These are phyloP conservation scores for Clathrus columnatus DNA, from an alignment of 768 basidiomycete genomes.

Conservation along the genomic window DNA sequence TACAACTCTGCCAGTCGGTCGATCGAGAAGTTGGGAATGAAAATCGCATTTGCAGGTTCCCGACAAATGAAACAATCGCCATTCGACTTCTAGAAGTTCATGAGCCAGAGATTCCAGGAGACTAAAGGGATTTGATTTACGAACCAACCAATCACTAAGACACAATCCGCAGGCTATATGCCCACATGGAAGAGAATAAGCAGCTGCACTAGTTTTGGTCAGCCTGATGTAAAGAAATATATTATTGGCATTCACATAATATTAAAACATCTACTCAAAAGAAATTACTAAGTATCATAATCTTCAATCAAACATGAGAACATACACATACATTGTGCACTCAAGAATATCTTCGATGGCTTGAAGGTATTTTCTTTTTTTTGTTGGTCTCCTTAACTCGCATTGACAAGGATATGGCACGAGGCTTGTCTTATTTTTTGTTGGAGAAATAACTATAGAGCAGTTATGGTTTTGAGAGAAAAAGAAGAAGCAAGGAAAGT, in stretches of 20 bases:
- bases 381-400: neutral
- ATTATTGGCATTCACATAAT: constrained; percentile 45
- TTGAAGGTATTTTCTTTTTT: neutral
- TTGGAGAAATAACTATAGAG: neutral
- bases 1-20: constrained; percentile 56
- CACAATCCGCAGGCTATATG: constrained; percentile 68
- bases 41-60: constrained; percentile 23
- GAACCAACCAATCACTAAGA: constrained; percentile 53
- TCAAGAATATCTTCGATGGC: constrained; percentile 56
- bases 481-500: neutral
- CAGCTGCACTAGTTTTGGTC: constrained; percentile 40
- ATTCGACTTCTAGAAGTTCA: neutral
- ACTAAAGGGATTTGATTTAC: constrained; percentile 15
- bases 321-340: constrained; percentile 58
- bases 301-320: neutral
- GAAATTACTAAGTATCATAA: neutral
- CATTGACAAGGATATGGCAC: neutral
- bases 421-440: neutral
- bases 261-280: constrained; percentile 51
- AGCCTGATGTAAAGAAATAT: neutral
- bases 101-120: neutral
- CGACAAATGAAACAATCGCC: constrained; percentile 3
- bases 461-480: neutral
- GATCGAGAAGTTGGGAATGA: constrained; percentile 57
- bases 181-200: constrained; percentile 65